A percentile compares a stretch with the other conserved stretches of the same genome.
Conservation (phyloP, 139 green algal genomes). For the Haematococcus sp. region DNA sequence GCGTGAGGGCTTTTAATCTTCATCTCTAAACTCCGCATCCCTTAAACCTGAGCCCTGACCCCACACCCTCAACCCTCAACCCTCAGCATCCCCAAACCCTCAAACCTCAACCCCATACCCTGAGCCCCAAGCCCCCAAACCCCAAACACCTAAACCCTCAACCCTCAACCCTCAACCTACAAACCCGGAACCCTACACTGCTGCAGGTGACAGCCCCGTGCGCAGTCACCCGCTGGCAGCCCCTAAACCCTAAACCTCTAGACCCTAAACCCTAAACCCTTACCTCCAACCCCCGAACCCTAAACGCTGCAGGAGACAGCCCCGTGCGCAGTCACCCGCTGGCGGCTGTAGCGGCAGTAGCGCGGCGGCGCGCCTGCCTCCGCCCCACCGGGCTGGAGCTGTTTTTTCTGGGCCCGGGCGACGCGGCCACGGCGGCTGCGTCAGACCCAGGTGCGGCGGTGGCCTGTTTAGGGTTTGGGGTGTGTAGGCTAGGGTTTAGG, state of each 20-base stretch:
- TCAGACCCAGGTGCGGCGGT: neutral
- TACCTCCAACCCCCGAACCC: too few relatives aligned
- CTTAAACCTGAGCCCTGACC: too few relatives aligned
- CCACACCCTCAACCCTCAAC: neutral
- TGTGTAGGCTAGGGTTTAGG: too few relatives aligned
- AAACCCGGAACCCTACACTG: too few relatives aligned
- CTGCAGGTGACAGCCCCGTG: conserved; percentile 60
- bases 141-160: too few relatives aligned
- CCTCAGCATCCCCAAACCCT: neutral
- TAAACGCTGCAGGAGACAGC: conserved; percentile 57
- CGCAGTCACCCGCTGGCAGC: conserved; percentile 63
- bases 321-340: conserved; percentile 68
- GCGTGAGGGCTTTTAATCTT: neutral
- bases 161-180: too few relatives aligned
- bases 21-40: too few relatives aligned
- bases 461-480: neutral
- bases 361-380: conserved; percentile 65
- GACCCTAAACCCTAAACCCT: too few relatives aligned
- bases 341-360: conserved; percentile 65
- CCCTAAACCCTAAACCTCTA: too few relatives aligned
- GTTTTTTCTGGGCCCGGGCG: conserved; percentile 54
- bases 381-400: conserved; percentile 68
- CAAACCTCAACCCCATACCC: too few relatives aligned
- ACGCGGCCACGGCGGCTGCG: neutral
- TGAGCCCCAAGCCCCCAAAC: conserved; percentile 92